These are phyloP conservation scores for Cutaneotrichosporon daszewskae DNA, from an alignment of 1,284 basidiomycete genomes.

Conservation along the genomic window DNA sequence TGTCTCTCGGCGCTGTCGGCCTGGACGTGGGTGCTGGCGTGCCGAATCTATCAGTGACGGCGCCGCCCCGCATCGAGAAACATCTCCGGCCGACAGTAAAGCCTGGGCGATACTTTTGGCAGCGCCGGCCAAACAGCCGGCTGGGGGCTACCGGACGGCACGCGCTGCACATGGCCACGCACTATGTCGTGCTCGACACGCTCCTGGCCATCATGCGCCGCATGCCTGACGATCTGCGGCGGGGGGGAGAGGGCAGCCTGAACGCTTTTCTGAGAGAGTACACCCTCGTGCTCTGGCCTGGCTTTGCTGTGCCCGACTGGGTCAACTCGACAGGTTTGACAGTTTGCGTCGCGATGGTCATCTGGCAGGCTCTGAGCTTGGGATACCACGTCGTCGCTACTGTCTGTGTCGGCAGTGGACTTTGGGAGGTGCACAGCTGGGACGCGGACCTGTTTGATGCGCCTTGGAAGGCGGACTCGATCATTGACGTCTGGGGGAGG, in stretches of 20 bases:
- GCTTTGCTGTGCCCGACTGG: no score
- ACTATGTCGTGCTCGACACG: slow-evolving; percentile 31
- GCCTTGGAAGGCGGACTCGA: slow-evolving; percentile 35
- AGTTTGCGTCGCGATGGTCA: slow-evolving; percentile 21
- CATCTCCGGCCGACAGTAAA: background rate
- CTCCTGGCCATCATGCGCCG: slow-evolving; percentile 25
- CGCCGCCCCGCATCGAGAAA: no score
- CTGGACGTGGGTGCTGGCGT: slow-evolving; percentile 8
- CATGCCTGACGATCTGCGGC: slow-evolving; percentile 24
- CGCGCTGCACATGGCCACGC: slow-evolving; percentile 10
- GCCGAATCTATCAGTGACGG: background rate
- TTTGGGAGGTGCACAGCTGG: slow-evolving; percentile 37
- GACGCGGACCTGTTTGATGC: slow-evolving; percentile 38
- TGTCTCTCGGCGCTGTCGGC: slow-evolving; percentile 27
- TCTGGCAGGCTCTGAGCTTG: slow-evolving; percentile 29
- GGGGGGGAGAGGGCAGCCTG: slow-evolving; percentile 3
- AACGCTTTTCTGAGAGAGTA: no score
- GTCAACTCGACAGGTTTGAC: no score
- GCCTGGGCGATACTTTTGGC: no score
- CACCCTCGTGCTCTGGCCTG: slow-evolving; percentile 20
- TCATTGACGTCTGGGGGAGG: slow-evolving; percentile 45
- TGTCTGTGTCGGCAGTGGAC: slow-evolving; percentile 18
- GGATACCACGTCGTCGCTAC: slow-evolving; percentile 36
- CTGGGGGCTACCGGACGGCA: slow-evolving; percentile 26
- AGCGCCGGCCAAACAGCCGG: slow-evolving; percentile 14